A percentile compares a stretch with the other conserved stretches of the same genome.
phyloP scores from a whole-genome alignment of 164 flowering plant genomes.

The Litsea cubeba region DNA sequence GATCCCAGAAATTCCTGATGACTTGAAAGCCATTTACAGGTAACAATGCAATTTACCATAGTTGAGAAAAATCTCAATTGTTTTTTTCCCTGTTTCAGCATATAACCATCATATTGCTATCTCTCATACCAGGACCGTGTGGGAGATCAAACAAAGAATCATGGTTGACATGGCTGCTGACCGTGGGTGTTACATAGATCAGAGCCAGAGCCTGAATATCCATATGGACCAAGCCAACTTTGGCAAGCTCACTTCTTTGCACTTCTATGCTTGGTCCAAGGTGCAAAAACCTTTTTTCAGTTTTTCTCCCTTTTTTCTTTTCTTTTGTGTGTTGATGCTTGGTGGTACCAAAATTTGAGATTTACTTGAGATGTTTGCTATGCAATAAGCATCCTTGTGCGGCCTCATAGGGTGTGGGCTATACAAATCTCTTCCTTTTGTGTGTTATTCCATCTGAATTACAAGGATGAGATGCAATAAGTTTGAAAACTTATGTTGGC shows the following conservation, averaged over 20 bases:
- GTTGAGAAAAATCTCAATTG: not conserved
- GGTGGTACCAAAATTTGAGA: not conserved
- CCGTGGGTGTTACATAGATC: constrained; percentile 93
- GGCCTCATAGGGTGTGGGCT: no score
- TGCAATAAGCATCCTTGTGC: no score
- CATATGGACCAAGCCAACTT: constrained; percentile 95
- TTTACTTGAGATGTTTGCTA: not conserved
- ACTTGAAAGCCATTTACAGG: constrained; percentile 74
- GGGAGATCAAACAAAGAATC: constrained; percentile 96
- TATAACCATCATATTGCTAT: constrained; percentile 8
- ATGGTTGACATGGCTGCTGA: constrained; percentile 97
- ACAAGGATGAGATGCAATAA: no score
- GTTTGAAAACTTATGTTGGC: not conserved
- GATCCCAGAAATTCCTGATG: constrained; percentile 72
- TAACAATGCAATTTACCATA: constrained; percentile 17
- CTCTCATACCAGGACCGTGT: constrained; percentile 59
- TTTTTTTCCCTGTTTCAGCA: not conserved
- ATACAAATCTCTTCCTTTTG: no score
- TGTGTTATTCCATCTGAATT: no score
- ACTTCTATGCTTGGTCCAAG: constrained; percentile 90
- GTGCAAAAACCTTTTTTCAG: constrained; percentile 20
- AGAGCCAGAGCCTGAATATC: constrained; percentile 93
- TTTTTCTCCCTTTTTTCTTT: not conserved
- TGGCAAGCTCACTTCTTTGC: constrained; percentile 89
- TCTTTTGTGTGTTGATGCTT: not conserved